Percentiles rank a stretch among this genome's conserved stretches.
phyloP scores from a whole-genome alignment of 805 yeast species.

The Myxozyma udenii region DNA sequence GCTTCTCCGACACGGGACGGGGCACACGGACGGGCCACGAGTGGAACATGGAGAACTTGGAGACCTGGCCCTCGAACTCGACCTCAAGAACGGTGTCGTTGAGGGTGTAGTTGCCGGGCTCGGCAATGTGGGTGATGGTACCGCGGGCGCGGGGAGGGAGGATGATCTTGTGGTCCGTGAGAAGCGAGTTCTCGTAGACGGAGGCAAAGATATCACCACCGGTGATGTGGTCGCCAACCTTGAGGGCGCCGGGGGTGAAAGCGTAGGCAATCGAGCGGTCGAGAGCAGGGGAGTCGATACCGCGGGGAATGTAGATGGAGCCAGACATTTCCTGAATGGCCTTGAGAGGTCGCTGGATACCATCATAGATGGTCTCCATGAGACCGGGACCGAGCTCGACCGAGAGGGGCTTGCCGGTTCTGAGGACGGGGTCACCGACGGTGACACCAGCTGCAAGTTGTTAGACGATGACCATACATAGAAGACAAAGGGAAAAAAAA shows the following conservation, averaged over 20 bases:
- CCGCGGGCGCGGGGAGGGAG: constrained; percentile 99
- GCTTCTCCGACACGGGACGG: constrained; percentile 93
- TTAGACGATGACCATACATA: neutral
- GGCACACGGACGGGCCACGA: constrained; percentile 99
- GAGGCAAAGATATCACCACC: constrained; percentile 98
- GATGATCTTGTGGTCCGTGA: constrained; percentile 88
- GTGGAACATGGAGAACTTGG: constrained; percentile 88
- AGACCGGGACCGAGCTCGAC: constrained; percentile 99
- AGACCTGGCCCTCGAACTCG: constrained; percentile 85
- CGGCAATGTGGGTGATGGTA: constrained; percentile 85
- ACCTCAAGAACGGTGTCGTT: constrained; percentile 89
- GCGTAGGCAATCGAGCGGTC: constrained; percentile 78
- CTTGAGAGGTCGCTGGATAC: constrained; percentile 97
- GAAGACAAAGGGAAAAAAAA: neutral
- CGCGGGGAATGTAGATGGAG: constrained; percentile 97
- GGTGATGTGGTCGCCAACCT: constrained; percentile 94
- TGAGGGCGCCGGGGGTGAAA: constrained; percentile 72
- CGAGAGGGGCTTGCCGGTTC: constrained; percentile 98
- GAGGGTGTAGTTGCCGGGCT: constrained; percentile 84
- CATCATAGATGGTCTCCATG: constrained; percentile 98
- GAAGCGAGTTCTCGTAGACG: constrained; percentile 87
- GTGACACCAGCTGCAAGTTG: constrained; percentile 81
- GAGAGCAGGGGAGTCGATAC: constrained; percentile 95
- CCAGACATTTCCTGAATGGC: constrained; percentile 84
- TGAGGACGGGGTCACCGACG: constrained; percentile 96